Evolutionary conservation across 1,284 basidiomycete species (phyloP).

Genomic region (Mycosarcoma maydis): DNA sequence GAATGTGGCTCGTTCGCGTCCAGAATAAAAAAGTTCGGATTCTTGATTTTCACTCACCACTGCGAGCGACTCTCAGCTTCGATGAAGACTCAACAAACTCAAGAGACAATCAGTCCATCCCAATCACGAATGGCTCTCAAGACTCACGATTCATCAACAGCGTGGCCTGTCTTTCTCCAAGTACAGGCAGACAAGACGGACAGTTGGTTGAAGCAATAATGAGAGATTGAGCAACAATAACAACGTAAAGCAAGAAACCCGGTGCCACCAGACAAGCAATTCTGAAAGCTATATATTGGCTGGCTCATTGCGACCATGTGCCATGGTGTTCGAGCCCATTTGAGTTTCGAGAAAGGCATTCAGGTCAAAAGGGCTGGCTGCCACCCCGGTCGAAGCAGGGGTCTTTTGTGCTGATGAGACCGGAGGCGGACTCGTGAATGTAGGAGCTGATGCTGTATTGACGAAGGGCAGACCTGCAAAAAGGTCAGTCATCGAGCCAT

Average conservation of each 20-base stretch:
- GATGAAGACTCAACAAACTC: too few species aligned
- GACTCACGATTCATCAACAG: too few species aligned
- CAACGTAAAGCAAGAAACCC: too few species aligned
- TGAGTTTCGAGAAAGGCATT: slow-evolving; percentile 40
- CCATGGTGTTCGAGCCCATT: slow-evolving; percentile 7
- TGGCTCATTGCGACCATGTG: slow-evolving; percentile 8
- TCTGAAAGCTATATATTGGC: slow-evolving; percentile 3
- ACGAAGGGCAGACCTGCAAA: slow-evolving; percentile 25
- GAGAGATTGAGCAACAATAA: too few species aligned
- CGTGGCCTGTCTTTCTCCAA: too few species aligned
- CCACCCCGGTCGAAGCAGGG: slow-evolving; percentile 12
- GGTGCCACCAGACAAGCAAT: too few species aligned
- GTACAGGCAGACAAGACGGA: background rate
- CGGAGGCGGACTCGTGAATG: slow-evolving; percentile 16
- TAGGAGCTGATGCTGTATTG: slow-evolving; percentile 6
- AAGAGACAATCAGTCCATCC: too few species aligned
- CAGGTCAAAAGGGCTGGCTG: slow-evolving; percentile 28
- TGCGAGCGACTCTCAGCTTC: too few species aligned
- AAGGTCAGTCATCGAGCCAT: slow-evolving; percentile 26
- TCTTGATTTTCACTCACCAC: too few species aligned
- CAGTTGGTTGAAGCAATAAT: background rate
- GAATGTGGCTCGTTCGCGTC: too few species aligned
- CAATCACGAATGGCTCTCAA: too few species aligned
- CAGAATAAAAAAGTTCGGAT: background rate
- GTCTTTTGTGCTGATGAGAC: slow-evolving; percentile 17